Evolutionary conservation across 2,329 filamentous ascomycete genomes (phyloP).

Genomic region (Fusarium pseudonygamai): DNA sequence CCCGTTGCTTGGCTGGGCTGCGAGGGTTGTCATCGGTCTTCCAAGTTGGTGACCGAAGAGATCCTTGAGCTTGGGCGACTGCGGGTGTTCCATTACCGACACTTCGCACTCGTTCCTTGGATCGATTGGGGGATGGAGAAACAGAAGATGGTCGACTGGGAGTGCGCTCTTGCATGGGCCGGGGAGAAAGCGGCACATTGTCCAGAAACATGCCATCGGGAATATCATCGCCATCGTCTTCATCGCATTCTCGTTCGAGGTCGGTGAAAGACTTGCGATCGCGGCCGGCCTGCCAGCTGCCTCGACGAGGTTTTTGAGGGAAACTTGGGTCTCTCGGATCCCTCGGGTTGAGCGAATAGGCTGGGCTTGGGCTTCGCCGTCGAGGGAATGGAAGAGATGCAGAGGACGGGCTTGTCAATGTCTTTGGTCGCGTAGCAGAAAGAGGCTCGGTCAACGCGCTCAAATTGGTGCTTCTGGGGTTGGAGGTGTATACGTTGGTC

Average conservation of each 20-base stretch:
- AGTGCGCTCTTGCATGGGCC: slow-evolving; percentile 65
- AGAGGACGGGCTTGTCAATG: slow-evolving; percentile 44
- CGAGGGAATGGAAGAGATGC: slow-evolving; percentile 51
- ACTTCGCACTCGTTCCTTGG: slow-evolving; percentile 63
- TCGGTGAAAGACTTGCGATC: slow-evolving; percentile 75
- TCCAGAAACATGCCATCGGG: slow-evolving; percentile 82
- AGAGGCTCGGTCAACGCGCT: slow-evolving; percentile 49
- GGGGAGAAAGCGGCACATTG: slow-evolving; percentile 85
- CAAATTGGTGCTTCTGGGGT: slow-evolving; percentile 62
- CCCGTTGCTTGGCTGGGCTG: slow-evolving; percentile 62
- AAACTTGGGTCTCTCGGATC: slow-evolving; percentile 56
- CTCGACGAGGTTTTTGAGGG: slow-evolving; percentile 58
- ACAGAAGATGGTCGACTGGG: slow-evolving; percentile 64
- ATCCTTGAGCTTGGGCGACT: slow-evolving; percentile 67
- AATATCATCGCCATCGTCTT: slow-evolving; percentile 80
- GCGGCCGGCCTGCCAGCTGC: slow-evolving; percentile 76
- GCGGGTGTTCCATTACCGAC: slow-evolving; percentile 72
- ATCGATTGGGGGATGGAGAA: slow-evolving; percentile 63
- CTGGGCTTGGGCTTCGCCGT: slow-evolving; percentile 63
- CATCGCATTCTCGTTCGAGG: slow-evolving; percentile 79
- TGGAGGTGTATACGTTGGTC: slow-evolving; percentile 56
- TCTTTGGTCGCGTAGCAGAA: slow-evolving; percentile 43
- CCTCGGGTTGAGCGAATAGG: slow-evolving; percentile 55
- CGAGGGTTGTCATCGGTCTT: slow-evolving; percentile 56
- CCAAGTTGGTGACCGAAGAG: slow-evolving; percentile 66